Conservation (phyloP, 371 early-diverging fungal genomes). For the Lichtheimia ramosa region DNA sequence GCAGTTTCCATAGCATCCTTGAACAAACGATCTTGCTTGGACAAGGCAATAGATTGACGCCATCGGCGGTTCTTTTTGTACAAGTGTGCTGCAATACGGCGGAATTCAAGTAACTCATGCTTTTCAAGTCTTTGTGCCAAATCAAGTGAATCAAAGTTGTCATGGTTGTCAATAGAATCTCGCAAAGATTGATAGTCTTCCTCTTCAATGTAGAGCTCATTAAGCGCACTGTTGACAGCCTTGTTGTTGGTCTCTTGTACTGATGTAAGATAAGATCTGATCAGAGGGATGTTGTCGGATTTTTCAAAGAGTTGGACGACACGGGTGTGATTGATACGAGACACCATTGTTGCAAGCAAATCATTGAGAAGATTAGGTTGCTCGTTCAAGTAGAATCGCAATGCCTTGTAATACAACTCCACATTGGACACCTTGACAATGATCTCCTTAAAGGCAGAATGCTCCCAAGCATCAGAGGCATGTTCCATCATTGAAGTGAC, state of each 20-base stretch:
- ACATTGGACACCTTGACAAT: conserved; percentile 94
- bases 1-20: conserved; percentile 98
- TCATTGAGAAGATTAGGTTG: conserved; percentile 93
- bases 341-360: conserved; percentile 81
- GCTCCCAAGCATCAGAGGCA: conserved; percentile 92
- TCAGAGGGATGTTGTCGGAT: conserved; percentile 93
- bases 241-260: conserved; percentile 91
- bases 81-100: conserved; percentile 92
- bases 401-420: conserved; percentile 95
- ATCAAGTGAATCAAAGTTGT: conserved; percentile 90
- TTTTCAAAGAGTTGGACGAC: conserved; percentile 96
- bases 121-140: conserved; percentile 90
- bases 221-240: conserved; percentile 91
- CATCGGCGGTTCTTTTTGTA: conserved; percentile 95
- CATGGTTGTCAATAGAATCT: conserved; percentile 87
- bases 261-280: conserved; percentile 90
- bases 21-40: conserved; percentile 93
- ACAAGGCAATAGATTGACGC: conserved; percentile 91
- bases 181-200: conserved; percentile 91
- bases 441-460: conserved; percentile 92
- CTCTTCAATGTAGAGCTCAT: conserved; percentile 95
- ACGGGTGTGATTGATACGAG: conserved; percentile 93
- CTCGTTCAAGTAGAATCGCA: conserved; percentile 94
- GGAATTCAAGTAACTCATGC: conserved; percentile 95
- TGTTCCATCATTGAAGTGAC: conserved; percentile 93